Conservation (phyloP, 371 early-diverging fungal genomes). For the Mucor plumbeus region DNA sequence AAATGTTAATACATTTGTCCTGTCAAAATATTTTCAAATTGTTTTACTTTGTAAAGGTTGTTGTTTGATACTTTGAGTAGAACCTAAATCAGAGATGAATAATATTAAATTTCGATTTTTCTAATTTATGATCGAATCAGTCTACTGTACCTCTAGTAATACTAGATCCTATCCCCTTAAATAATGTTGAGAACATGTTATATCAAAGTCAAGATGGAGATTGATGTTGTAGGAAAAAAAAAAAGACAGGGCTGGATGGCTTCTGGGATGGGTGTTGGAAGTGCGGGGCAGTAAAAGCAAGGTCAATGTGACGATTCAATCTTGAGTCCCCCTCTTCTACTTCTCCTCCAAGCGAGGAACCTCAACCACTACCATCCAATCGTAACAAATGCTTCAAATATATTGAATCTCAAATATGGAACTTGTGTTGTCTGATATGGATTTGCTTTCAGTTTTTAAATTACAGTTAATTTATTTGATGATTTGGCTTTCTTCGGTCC, state of each 20-base stretch:
- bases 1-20: not conserved
- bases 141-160: conserved; percentile 14
- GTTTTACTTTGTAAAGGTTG: conserved; percentile 33
- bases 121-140: not conserved
- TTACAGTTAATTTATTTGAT: too few species aligned
- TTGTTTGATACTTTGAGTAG: conserved; percentile 14
- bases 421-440: too few species aligned
- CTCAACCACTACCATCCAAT: not conserved
- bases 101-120: not conserved
- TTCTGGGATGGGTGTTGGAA: conserved; percentile 6
- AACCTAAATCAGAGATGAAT: conserved; percentile 4
- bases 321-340: not conserved
- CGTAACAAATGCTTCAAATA: not conserved
- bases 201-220: not conserved
- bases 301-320: conserved; percentile 7
- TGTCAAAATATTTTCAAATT: not conserved
- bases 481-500: too few species aligned
- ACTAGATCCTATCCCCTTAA: conserved; percentile 23
- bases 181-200: conserved; percentile 27
- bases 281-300: conserved; percentile 4
- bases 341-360: too few species aligned
- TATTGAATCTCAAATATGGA: too few species aligned
- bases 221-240: not conserved
- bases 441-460: too few species aligned
- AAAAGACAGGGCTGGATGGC: conserved; percentile 9